These are phyloP conservation scores for Bassia scoparia DNA, from an alignment of 148 eudicot species.

Conservation along the genomic window DNA sequence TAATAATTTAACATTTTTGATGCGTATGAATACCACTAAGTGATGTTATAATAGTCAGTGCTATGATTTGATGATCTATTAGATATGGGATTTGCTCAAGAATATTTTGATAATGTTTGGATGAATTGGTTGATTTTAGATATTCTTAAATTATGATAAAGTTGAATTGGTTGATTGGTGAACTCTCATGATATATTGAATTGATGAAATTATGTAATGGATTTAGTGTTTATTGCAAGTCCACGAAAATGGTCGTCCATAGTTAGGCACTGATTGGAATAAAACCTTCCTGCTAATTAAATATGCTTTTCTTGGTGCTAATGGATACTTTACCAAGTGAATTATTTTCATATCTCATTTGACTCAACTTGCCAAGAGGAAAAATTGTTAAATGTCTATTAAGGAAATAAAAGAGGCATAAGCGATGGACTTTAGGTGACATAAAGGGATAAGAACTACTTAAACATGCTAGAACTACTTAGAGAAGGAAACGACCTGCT, in stretches of 20 bases:
- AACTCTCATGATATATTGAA: no score
- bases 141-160: neutral
- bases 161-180: no score
- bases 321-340: neutral
- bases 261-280: neutral
- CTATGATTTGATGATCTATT: no score
- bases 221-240: neutral
- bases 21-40: no score
- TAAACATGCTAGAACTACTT: neutral
- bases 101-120: no score
- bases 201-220: no score
- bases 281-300: neutral
- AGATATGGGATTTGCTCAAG: no score
- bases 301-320: neutral
- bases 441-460: no score
- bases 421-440: neutral
- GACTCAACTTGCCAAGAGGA: neutral
- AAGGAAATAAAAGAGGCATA: neutral
- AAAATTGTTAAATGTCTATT: neutral
- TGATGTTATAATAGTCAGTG: neutral
- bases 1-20: conserved; percentile 11
- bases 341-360: neutral
- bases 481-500: neutral
- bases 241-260: neutral
- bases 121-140: neutral